phyloP scores from a whole-genome alignment of 139 green algal species.

The Volvox reticuliferus region DNA sequence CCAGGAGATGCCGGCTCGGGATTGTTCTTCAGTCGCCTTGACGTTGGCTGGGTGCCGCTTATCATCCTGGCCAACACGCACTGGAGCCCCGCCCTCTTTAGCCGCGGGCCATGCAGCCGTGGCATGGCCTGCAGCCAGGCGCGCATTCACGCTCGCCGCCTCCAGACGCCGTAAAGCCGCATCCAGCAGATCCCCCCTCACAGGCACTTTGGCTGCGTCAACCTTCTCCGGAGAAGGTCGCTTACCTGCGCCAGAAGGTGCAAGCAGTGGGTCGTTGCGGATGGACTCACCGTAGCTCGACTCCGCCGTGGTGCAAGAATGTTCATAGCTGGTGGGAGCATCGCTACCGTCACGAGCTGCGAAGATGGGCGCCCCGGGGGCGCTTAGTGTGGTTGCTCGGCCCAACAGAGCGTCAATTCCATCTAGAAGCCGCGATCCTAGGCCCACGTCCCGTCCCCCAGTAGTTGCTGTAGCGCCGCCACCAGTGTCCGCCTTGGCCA shows the following conservation, averaged over 20 bases:
- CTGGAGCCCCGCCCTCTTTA: too few species aligned
- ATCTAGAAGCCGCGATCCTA: neutral
- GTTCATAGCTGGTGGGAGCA: too few species aligned
- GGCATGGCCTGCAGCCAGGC: neutral
- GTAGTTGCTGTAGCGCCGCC: neutral
- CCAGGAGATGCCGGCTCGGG: neutral
- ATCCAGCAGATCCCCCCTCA: neutral
- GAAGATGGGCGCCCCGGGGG: conserved; percentile 19
- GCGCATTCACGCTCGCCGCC: neutral
- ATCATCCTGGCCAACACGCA: too few species aligned
- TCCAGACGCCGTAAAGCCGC: conserved; percentile 32
- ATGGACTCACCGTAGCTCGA: neutral
- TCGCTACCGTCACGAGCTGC: neutral
- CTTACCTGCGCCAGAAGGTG: too few species aligned
- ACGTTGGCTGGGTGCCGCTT: too few species aligned
- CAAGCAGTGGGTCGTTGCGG: too few species aligned
- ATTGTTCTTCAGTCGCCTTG: too few species aligned
- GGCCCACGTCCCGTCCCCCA: neutral
- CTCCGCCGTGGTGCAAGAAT: neutral
- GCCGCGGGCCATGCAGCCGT: conserved; percentile 5
- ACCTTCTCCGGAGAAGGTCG: neutral
- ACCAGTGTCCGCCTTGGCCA: neutral
- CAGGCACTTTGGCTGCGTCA: neutral
- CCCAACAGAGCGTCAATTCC: neutral
- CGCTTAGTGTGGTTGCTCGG: neutral